Percentiles rank a stretch among this genome's conserved stretches.
Conservation (phyloP, 805 yeast genomes). For the Wickerhamomyces alni region DNA sequence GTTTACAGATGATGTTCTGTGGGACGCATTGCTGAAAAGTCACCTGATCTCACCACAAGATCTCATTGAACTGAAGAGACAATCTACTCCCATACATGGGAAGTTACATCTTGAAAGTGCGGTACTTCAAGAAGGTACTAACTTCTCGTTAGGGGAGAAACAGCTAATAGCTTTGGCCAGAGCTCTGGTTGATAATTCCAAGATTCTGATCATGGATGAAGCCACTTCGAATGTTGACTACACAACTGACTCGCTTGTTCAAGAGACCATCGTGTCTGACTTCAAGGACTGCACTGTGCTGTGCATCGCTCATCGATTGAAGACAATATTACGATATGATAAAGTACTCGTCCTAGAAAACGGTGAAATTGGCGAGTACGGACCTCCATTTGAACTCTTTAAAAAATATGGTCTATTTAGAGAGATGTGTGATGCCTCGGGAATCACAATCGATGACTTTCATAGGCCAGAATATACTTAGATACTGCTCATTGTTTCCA, state of each 20-base stretch:
- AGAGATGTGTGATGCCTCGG: conserved; percentile 24
- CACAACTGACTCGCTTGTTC: conserved; percentile 61
- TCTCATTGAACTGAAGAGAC: conserved; percentile 17
- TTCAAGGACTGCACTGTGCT: conserved; percentile 57
- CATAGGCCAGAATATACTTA: no score
- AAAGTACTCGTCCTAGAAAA: conserved; percentile 50
- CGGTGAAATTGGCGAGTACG: conserved; percentile 50
- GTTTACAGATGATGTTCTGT: conserved; percentile 49
- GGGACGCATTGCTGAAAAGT: conserved; percentile 57
- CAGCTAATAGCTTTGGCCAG: conserved; percentile 63
- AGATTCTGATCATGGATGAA: conserved; percentile 60
- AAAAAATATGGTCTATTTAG: conserved; percentile 36
- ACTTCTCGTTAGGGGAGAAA: conserved; percentile 64
- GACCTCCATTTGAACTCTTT: conserved; percentile 42
- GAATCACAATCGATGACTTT: background rate
- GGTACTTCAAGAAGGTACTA: conserved; percentile 62
- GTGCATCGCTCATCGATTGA: conserved; percentile 66
- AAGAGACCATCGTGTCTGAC: conserved; percentile 47
- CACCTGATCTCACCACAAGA: conserved; percentile 40
- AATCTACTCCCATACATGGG: conserved; percentile 37
- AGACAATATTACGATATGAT: conserved; percentile 55
- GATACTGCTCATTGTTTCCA: no score
- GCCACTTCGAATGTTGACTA: conserved; percentile 72
- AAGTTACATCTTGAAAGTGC: conserved; percentile 44
- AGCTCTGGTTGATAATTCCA: conserved; percentile 56